Conservation (phyloP, 208 protist species). For the Trypanosoma theileri region DNA sequence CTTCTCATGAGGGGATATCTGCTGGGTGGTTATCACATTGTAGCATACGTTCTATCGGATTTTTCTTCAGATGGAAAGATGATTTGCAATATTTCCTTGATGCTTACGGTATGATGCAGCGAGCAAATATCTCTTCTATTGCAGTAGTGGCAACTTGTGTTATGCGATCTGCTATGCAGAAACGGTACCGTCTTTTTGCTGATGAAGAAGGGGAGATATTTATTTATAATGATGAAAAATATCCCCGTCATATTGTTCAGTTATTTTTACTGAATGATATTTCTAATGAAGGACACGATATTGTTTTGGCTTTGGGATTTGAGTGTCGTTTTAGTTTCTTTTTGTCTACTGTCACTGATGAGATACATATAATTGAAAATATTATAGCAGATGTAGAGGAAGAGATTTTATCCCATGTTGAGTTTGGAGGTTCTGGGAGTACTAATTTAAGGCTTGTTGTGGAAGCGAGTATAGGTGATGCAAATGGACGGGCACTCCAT, state of each 20-base stretch:
- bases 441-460: conserved; percentile 7
- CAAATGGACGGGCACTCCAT: conserved; percentile 47
- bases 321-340: conserved; percentile 81
- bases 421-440: neutral
- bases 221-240: conserved; percentile 30
- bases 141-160: conserved; percentile 32
- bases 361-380: conserved; percentile 1
- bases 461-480: neutral
- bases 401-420: neutral
- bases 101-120: conserved; percentile 10
- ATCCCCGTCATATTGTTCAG: conserved; percentile 56
- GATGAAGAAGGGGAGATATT: conserved; percentile 50
- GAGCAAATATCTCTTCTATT: conserved; percentile 24
- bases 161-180: conserved; percentile 41
- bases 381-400: conserved; percentile 12
- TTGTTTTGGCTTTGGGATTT: conserved; percentile 46
- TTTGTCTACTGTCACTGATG: conserved; percentile 29
- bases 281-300: conserved; percentile 4
- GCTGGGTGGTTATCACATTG: conserved; percentile 62
- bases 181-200: conserved; percentile 37
- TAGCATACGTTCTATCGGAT: conserved; percentile 46
- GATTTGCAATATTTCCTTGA: conserved; percentile 20
- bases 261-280: conserved; percentile 47
- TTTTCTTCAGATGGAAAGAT: conserved; percentile 58
- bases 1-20: conserved; percentile 49